Conservation (phyloP, 2,329 filamentous ascomycete genomes). For the Thelonectria olida region DNA sequence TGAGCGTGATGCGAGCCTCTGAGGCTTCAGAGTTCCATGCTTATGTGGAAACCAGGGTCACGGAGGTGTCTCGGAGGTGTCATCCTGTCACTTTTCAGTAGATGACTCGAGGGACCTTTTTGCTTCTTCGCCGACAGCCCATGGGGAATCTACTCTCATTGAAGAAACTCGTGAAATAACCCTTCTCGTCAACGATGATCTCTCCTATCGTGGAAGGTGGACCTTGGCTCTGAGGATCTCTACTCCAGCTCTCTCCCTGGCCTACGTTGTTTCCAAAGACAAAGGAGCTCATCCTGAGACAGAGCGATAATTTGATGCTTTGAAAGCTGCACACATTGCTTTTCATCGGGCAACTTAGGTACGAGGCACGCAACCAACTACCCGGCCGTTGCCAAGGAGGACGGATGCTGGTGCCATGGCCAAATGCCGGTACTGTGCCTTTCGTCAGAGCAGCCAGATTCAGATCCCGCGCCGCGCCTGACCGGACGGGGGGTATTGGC, state of each 20-base stretch:
- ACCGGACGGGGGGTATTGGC: constrained; percentile 1
- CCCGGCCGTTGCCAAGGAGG: constrained; percentile 6
- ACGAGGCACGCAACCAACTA: background rate
- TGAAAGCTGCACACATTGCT: background rate
- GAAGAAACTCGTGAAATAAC: constrained; percentile 1
- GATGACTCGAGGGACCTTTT: constrained; percentile 4
- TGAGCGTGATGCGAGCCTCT: constrained; percentile 4
- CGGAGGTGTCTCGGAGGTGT: constrained; percentile 21
- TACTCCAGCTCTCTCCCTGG: background rate
- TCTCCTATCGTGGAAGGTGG: constrained; percentile 13
- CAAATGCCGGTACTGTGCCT: constrained; percentile 18
- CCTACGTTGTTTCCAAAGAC: background rate
- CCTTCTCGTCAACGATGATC: constrained; percentile 17
- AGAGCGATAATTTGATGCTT: constrained; percentile 5
- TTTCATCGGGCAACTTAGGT: background rate
- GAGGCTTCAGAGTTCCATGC: constrained; percentile 1
- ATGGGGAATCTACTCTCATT: constrained; percentile 12
- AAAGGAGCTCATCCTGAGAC: constrained; percentile 20
- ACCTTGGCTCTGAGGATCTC: constrained; percentile 6
- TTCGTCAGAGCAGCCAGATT: constrained; percentile 9
- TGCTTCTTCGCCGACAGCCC: constrained; percentile 5
- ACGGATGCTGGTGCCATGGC: background rate
- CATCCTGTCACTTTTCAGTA: constrained; percentile 4
- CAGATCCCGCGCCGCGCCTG: constrained; percentile 16
- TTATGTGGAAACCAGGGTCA: constrained; percentile 3